Evolutionary conservation across 2,329 filamentous ascomycete genomes (phyloP), one percentile per base, ranked within the genome.

Genomic region (Thyridium curvatum): DNA sequence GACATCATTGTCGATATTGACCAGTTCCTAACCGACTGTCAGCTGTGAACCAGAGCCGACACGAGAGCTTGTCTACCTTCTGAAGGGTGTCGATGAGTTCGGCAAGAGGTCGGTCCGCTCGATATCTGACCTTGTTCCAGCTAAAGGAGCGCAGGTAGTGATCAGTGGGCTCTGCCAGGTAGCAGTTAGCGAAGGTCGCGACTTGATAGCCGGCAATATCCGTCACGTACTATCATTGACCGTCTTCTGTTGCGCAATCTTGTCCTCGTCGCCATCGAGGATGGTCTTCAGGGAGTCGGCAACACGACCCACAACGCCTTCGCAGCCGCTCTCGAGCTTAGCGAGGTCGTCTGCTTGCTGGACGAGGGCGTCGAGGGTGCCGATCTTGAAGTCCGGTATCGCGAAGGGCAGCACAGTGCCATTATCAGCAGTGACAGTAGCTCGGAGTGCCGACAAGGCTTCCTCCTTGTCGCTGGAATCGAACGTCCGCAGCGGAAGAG

Each of bases 121-220:
- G 82, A 64, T 97, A 98, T 60, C 95, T 93, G 65, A 94, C 87
- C 65, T 93, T 96, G 69, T 97, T 97, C 93, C 93, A 98, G 49
- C 79, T 77, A 64, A 97, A 98, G 40, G 77, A 82, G 56, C 82
- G 79, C 34, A 98, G 70, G 59, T 97, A 98, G 59, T 91, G 84
- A 53, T 96, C 91, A 44, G 91, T 89, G n/a, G 93, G 90, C 63
- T 94, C 91, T 97, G 59, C 29, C 41, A 44, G 21, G 18, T 10
- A 12, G 32, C 37, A 34, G 30, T 41, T 41, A 43, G 28, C 34
- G 36, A 53, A 12, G 36, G 38, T 30, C 32, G 40, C 16, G n/a
- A 34, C 31, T 13, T 17, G 21, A 18, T 31, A 15, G 17, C 17
- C 12, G 37, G 33, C 30, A 32, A 12, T 16, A 7, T n/a, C 12